Evolutionary conservation across 1,284 basidiomycete genomes (phyloP), one percentile per base, ranked within the genome.

Genomic region (Clitocybe nebularis): DNA sequence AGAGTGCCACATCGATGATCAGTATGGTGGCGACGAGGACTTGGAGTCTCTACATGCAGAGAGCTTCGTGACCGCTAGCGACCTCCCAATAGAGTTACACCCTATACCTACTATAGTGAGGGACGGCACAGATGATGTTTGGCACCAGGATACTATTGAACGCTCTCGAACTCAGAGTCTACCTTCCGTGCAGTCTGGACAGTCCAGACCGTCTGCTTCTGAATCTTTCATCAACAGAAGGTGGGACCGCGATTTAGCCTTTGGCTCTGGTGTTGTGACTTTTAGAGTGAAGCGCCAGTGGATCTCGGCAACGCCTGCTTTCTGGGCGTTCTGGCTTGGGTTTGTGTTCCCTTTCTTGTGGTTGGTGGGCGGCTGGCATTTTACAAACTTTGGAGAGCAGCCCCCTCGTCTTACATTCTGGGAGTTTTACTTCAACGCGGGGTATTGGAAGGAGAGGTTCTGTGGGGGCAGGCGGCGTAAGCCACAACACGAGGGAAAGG

Each of bases 351-450:
- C 84, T 58, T 40, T 84, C 61, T 70, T 86, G 56, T 86, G 83
- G 83, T 69, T 86, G 25, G 68, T 86, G 10, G 83, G 83, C 0
- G 83, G 83, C 2, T 86, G 84, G 84, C 72, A 82, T 50, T 68
- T 82, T 46, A 72, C 69, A 37, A 59, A 62, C 32, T 61, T 67
- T 25, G 71, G 71, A 9, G 69, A 71, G 45, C 61, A 66, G 46
- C 66, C 68, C 11, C 61, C 68, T 2, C 58, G 58, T 41, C 53
- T 66, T 28, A 64, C 63, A 5, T 53, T 66, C 36, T 70, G 66
- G 68, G 69, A 70, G 47, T 72, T 69, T 52, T 71, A 71, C 47
- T 67, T 71, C 54, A 55, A 59, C 44, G 48, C 54, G 10, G 56
- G 56, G 30, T 58, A 55, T 51, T 62, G 60, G 59, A 61, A 57